Conservation (phyloP, 352 stramenopile species). For the Phytophthora nicotianae region DNA sequence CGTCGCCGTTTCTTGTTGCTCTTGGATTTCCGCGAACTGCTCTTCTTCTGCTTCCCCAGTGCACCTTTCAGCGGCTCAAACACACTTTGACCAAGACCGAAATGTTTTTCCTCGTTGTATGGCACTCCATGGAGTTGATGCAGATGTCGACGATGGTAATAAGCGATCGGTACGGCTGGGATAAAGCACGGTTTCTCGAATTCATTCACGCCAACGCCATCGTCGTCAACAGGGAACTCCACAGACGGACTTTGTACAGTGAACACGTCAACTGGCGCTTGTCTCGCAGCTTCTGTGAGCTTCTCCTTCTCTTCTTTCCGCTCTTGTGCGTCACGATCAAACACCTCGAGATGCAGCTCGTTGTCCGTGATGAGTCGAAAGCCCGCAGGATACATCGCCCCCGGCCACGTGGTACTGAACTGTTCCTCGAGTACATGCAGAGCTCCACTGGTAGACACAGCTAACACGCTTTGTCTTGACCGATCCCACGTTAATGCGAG, state of each 20-base stretch:
- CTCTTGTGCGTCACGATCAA: slow-evolving; percentile 40
- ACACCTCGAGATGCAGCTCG: slow-evolving; percentile 59
- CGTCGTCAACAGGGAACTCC: slow-evolving; percentile 23
- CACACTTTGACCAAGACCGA: slow-evolving; percentile 71
- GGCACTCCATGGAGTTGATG: slow-evolving; percentile 42
- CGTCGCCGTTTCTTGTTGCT: slow-evolving; percentile 60
- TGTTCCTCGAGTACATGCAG: slow-evolving; percentile 76
- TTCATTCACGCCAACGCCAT: slow-evolving; percentile 16
- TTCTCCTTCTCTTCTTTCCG: slow-evolving; percentile 38
- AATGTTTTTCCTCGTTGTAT: slow-evolving; percentile 75
- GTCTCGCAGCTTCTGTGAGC: slow-evolving; percentile 20
- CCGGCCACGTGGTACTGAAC: slow-evolving; percentile 78
- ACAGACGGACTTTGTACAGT: slow-evolving; percentile 13
- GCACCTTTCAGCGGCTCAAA: slow-evolving; percentile 69
- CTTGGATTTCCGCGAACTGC: slow-evolving; percentile 32
- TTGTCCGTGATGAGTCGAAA: slow-evolving; percentile 87
- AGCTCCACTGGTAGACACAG: slow-evolving; percentile 66
- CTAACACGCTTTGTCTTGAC: slow-evolving; percentile 54
- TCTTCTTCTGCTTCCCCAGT: slow-evolving; percentile 47
- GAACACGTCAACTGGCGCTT: slow-evolving; percentile 56
- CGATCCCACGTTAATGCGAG: slow-evolving; percentile 67
- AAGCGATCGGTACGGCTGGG: slow-evolving; percentile 62
- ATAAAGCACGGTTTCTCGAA: slow-evolving; percentile 43
- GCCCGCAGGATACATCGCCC: slow-evolving; percentile 83
- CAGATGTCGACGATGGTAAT: slow-evolving; percentile 57